A percentile compares a stretch with the other conserved stretches of the same genome.
Evolutionary conservation across 352 stramenopile genomes (phyloP).

Genomic region (Detonula confervacea): DNA sequence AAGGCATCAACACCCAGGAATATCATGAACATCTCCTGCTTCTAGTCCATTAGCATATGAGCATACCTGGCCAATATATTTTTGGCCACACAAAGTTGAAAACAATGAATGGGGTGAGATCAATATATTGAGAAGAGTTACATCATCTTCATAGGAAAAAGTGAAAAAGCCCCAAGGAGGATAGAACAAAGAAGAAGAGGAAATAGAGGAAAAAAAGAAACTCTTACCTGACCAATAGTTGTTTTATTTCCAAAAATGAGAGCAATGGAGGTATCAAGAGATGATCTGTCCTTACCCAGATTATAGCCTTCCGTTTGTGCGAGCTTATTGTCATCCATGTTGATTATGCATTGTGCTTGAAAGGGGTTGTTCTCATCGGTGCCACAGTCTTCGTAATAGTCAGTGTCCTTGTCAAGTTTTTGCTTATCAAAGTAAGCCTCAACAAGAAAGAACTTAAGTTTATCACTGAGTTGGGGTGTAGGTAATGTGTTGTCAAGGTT

Average conservation of each 20-base stretch:
- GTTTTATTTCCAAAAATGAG: constrained; percentile 32
- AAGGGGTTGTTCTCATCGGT: too few relatives aligned
- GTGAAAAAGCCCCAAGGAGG: too few relatives aligned
- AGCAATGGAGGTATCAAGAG: constrained; percentile 12
- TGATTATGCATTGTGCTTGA: too few relatives aligned
- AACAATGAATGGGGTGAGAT: too few relatives aligned
- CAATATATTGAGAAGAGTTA: too few relatives aligned
- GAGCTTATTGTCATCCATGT: background rate
- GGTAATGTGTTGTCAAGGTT: too few relatives aligned
- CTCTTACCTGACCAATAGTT: too few relatives aligned
- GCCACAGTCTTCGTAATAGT: background rate
- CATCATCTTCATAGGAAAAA: too few relatives aligned
- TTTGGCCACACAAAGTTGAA: too few relatives aligned
- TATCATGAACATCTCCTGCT: background rate
- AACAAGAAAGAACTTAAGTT: background rate
- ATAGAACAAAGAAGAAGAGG: too few relatives aligned
- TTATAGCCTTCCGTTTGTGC: background rate
- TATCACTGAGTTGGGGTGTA: background rate
- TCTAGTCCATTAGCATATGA: background rate
- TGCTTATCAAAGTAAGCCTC: background rate
- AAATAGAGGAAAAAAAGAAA: too few relatives aligned
- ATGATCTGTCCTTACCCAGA: background rate
- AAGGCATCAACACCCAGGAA: constrained; percentile 20
- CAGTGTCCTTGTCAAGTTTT: background rate
- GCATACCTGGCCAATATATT: constrained; percentile 30